Percentiles rank a stretch among this genome's conserved stretches.
Evolutionary conservation across 2,329 filamentous ascomycete species (phyloP).

Genomic region (Karstenula rhodostoma): DNA sequence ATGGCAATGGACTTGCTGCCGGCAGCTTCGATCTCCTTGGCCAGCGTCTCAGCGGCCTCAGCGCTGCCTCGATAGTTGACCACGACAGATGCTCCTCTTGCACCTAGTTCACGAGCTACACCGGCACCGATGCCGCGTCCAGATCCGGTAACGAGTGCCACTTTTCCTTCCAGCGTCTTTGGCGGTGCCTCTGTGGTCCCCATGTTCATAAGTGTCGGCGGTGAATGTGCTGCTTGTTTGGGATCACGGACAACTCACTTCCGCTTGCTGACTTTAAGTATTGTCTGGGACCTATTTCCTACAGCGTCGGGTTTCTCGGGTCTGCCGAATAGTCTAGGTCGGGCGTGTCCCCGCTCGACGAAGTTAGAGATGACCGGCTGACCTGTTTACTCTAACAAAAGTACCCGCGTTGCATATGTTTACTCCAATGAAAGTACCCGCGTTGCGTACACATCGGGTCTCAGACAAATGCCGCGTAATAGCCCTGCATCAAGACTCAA

Average conservation of each 20-base stretch:
- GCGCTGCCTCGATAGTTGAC: slow-evolving; percentile 46
- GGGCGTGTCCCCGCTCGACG: neutral
- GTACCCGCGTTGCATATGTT: slow-evolving; percentile 1
- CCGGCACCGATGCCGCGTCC: slow-evolving; percentile 56
- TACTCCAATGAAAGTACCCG: slow-evolving; percentile 2
- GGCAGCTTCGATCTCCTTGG: slow-evolving; percentile 29
- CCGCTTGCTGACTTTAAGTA: neutral
- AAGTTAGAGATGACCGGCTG: neutral
- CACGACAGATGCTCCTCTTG: slow-evolving; percentile 50
- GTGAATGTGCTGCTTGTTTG: slow-evolving; percentile 4
- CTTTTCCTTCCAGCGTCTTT: slow-evolving; percentile 34
- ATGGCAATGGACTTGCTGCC: slow-evolving; percentile 36
- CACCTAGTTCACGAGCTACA: slow-evolving; percentile 54
- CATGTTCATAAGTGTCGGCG: neutral
- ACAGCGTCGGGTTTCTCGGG: neutral
- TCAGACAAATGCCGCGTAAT: neutral
- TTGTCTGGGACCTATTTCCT: neutral
- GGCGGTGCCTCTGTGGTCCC: neutral
- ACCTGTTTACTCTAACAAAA: slow-evolving; percentile 2
- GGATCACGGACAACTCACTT: neutral
- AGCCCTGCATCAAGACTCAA: neutral
- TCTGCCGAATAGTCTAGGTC: neutral
- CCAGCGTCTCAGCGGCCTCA: slow-evolving; percentile 34
- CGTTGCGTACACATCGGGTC: neutral
- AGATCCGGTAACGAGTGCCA: slow-evolving; percentile 56